A percentile compares a stretch with the other conserved stretches of the same genome.
These are phyloP conservation scores for Wolfiporia cocos DNA, from an alignment of 1,284 basidiomycete species.

Conservation along the genomic window DNA sequence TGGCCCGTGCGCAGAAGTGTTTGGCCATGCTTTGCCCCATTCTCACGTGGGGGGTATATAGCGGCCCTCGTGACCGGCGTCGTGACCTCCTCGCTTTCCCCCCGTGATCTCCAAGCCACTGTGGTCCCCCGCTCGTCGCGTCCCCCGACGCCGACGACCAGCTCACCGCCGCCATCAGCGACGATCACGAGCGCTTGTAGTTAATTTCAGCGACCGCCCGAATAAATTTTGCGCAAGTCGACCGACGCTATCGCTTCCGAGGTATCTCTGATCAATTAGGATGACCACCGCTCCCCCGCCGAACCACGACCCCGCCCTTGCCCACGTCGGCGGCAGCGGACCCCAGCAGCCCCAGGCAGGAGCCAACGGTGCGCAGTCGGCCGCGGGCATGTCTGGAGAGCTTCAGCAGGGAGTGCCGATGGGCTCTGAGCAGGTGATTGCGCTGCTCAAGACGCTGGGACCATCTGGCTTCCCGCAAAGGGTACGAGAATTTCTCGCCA, in stretches of 20 bases:
- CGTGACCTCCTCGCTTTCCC: conserved; percentile 30
- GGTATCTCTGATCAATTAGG: conserved; percentile 3
- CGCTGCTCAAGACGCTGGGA: conserved; percentile 38
- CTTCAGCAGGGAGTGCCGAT: conserved; percentile 7
- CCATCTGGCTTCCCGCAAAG: conserved; percentile 36
- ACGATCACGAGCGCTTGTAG: conserved; percentile 1
- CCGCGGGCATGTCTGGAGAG: conserved; percentile 5
- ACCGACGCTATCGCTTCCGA: neutral
- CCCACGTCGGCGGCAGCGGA: conserved; percentile 10
- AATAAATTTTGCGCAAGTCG: neutral
- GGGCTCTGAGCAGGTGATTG: conserved; percentile 41
- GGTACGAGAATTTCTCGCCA: conserved; percentile 6
- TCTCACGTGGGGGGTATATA: conserved; percentile 31
- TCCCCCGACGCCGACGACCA: conserved; percentile 14
- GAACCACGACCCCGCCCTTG: conserved; percentile 22
- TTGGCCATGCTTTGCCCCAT: conserved; percentile 23
- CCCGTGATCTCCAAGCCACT: conserved; percentile 26
- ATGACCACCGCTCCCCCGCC: conserved; percentile 24
- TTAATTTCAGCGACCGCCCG: neutral
- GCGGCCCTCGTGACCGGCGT: conserved; percentile 23
- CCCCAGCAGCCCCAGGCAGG: conserved; percentile 9
- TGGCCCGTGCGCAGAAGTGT: conserved; percentile 20
- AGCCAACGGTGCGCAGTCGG: conserved; percentile 7
- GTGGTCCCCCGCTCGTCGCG: conserved; percentile 11
- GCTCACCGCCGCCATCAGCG: conserved; percentile 5